Conservation (phyloP, 202 grass and related monocot genomes). For the Panicum hallii region DNA sequence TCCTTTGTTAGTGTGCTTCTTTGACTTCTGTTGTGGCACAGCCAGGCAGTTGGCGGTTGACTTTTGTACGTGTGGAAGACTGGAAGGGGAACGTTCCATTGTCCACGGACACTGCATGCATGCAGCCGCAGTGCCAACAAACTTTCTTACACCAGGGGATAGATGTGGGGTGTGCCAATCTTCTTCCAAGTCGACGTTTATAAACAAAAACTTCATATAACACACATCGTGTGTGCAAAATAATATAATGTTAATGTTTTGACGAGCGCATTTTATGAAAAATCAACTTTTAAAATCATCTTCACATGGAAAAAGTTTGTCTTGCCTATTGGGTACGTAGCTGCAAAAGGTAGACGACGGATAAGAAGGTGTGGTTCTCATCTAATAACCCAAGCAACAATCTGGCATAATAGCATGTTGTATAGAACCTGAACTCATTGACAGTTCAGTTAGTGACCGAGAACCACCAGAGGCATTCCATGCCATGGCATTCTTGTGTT, state of each 20-base stretch:
- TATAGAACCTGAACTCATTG: not conserved
- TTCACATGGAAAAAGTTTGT: not conserved
- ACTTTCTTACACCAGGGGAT: not conserved
- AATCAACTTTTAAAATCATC: not conserved
- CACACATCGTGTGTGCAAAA: not conserved
- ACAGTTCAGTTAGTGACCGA: not conserved
- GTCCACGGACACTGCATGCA: not conserved
- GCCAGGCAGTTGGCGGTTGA: not conserved
- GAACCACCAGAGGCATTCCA: not conserved
- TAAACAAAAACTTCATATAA: too few species aligned
- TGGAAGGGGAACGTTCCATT: not conserved
- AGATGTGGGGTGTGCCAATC: not conserved
- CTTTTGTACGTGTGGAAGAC: not conserved
- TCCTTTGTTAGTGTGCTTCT: not conserved
- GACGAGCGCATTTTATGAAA: not conserved
- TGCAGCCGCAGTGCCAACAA: not conserved
- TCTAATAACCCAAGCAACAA: not conserved
- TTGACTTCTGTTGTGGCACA: slow-evolving; percentile 11
- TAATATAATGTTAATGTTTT: too few species aligned
- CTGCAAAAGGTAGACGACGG: not conserved
- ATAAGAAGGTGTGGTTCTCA: not conserved
- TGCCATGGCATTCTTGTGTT: not conserved
- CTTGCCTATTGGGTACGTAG: not conserved
- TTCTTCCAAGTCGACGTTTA: not conserved
- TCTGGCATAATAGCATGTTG: not conserved